Evolutionary conservation across 192 early-diverging fungal species (phyloP), one percentile per base, ranked within the genome.

Genomic region (Rhizoclosmatium sp.): DNA sequence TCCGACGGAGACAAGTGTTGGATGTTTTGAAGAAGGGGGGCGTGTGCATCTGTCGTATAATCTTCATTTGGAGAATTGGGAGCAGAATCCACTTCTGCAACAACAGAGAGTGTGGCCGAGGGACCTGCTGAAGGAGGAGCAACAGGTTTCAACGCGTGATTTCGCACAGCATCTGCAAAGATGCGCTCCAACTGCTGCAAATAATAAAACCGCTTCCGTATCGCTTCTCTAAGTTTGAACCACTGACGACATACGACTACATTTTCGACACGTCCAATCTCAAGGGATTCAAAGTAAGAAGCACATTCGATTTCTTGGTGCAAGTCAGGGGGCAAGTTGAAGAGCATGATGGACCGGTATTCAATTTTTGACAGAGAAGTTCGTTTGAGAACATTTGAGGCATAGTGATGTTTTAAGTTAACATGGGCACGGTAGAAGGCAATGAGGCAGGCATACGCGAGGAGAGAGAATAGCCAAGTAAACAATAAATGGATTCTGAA

Each of bases 241-340:
- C 87, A 89, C 58, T 87, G 89, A 31, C 88, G 69, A 67, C 87
- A 88, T 40, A 89, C 69, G 3, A 89, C 87, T 0, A 89, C 87
- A 59, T 86, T 86, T 69, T 89, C 87, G 41, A 89, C 88, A 45
- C 73, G 78, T 10, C 88, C 88, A 68, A 89, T 78, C 19, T 84
- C 81, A 0, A 89, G 79, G 41, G 59, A 66, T 40, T 89, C 82
- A 74, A 89, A 89, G 73, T 84, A 89, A 2, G 80, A 46, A 0
- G 85, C 83, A n/a, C 89, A 68, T 64, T 88, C 82, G 14, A 87
- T 84, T 65, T 89, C 88, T 69, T 87, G 76, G 56, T 84, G 78
- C 40, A 89, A 70, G 59, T 89, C 87, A 14, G 65, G 59, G 2
- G 88, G 88, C 58, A 89, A 82, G 19, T 88, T 85, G 76, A 83